Conservation (phyloP, 2,329 filamentous ascomycete genomes). For the Xylaria sp. region DNA sequence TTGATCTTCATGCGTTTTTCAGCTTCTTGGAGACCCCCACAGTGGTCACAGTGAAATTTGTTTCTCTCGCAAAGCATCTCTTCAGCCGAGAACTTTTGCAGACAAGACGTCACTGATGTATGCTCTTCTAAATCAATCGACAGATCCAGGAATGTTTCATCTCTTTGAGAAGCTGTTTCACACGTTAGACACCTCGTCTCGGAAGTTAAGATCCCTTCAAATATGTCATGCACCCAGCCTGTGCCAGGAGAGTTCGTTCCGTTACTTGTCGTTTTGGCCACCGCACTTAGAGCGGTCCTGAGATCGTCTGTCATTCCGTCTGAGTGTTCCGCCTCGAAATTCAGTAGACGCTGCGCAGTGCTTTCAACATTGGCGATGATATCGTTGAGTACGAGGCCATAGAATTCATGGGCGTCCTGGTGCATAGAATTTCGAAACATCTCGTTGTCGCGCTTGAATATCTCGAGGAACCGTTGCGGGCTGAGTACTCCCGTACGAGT, state of each 20-base stretch:
- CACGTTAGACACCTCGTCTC: slow-evolving; percentile 97
- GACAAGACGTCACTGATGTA: slow-evolving; percentile 93
- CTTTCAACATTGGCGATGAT: slow-evolving; percentile 93
- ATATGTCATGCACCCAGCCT: slow-evolving; percentile 96
- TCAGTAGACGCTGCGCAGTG: slow-evolving; percentile 75
- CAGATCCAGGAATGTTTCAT: slow-evolving; percentile 94
- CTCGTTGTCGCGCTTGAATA: slow-evolving; percentile 93
- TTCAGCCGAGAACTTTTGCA: slow-evolving; percentile 95
- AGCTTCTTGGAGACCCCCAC: slow-evolving; percentile 94
- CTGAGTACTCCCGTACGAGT: slow-evolving; percentile 90
- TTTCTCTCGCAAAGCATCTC: slow-evolving; percentile 99
- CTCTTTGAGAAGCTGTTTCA: slow-evolving; percentile 92
- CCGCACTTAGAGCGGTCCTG: slow-evolving; percentile 56
- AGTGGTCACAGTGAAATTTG: slow-evolving; percentile 99
- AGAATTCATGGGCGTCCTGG: slow-evolving; percentile 97
- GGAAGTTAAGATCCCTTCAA: slow-evolving; percentile 92
- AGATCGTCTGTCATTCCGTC: slow-evolving; percentile 64
- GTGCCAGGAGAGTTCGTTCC: slow-evolving; percentile 70
- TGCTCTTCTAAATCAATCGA: slow-evolving; percentile 97
- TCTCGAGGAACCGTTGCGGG: slow-evolving; percentile 91
- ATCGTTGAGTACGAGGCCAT: slow-evolving; percentile 94
- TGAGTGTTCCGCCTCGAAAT: slow-evolving; percentile 56
- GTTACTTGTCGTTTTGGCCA: slow-evolving; percentile 49
- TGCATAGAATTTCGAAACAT: slow-evolving; percentile 98
- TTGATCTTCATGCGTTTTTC: slow-evolving; percentile 99